These are phyloP conservation scores for Blastobotrys peoriensis DNA, from an alignment of 805 yeast genomes.

Conservation along the genomic window DNA sequence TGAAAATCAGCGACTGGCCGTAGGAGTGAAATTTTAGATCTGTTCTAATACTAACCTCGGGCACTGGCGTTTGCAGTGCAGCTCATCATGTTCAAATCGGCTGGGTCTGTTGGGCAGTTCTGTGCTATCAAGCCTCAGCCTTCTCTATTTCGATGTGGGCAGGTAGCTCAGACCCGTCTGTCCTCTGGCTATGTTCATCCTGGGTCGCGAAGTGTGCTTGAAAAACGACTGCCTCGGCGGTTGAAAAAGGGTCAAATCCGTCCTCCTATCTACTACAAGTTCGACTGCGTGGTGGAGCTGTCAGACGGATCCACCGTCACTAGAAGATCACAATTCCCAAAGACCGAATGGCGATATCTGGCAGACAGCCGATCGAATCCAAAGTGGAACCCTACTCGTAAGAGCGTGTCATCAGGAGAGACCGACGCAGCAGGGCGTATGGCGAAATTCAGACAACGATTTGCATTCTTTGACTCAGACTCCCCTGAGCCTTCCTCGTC, in stretches of 20 bases:
- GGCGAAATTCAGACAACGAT: conserved; percentile 32
- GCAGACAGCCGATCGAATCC: conserved; percentile 84
- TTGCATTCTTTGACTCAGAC: conserved; percentile 20
- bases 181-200: no score
- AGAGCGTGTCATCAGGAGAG: conserved; percentile 66
- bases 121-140: no score
- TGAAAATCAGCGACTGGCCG: no score
- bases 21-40: no score
- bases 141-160: no score
- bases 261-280: conserved; percentile 89
- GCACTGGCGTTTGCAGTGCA: no score
- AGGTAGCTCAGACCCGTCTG: no score
- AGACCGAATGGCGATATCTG: conserved; percentile 76
- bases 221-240: conserved; percentile 20
- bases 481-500: conserved; percentile 15
- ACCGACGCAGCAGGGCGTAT: conserved; percentile 81
- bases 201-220: conserved; percentile 12
- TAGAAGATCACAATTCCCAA: conserved; percentile 83
- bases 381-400: conserved; percentile 83
- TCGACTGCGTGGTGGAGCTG: conserved; percentile 81
- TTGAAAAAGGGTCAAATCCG: conserved; percentile 67
- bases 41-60: no score
- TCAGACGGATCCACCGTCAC: conserved; percentile 89
- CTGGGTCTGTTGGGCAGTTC: no score
- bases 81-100: no score